A percentile compares a stretch with the other conserved stretches of the same genome.
Evolutionary conservation across 495 filamentous ascomycete species (phyloP).

Genomic region (Hypoxylon fuscum): DNA sequence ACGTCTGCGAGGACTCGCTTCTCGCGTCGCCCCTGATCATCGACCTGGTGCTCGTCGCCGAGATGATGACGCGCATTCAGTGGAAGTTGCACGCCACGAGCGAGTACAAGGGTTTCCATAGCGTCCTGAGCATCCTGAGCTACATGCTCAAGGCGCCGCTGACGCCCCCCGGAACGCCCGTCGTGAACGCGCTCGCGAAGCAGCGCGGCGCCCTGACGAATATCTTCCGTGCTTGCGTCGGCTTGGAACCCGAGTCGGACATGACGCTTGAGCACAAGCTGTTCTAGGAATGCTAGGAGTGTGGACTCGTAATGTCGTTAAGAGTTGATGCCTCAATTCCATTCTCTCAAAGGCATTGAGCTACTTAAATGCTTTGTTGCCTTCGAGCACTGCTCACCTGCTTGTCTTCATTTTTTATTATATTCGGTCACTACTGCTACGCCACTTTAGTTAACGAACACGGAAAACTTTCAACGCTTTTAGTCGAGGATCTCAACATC

Average conservation of each 20-base stretch:
- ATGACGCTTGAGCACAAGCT: conserved; percentile 99
- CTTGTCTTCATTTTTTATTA: neutral
- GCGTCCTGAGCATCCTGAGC: conserved; percentile 94
- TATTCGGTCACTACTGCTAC: conserved; percentile 4
- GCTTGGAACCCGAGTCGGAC: conserved; percentile 96
- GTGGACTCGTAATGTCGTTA: too few species aligned
- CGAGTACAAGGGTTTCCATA: conserved; percentile 94
- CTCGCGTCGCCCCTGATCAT: conserved; percentile 98
- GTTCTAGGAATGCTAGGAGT: conserved; percentile 59
- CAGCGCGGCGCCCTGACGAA: conserved; percentile 94
- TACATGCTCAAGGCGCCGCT: conserved; percentile 99
- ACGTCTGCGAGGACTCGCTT: conserved; percentile 98
- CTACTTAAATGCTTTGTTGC: too few species aligned
- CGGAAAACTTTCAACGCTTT: conserved; percentile 28
- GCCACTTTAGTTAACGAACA: neutral
- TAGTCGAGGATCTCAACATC: conserved; percentile 28
- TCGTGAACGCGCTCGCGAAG: conserved; percentile 96
- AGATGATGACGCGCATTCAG: conserved; percentile 98
- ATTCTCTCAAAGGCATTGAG: too few species aligned
- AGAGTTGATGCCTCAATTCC: too few species aligned
- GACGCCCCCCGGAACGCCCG: conserved; percentile 93
- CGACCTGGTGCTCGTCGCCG: conserved; percentile 87
- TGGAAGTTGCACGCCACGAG: conserved; percentile 75
- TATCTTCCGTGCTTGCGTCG: conserved; percentile 98
- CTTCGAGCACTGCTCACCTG: neutral